Evolutionary conservation across 2,329 filamentous ascomycete species (phyloP).

Genomic region (Fusarium sp.): DNA sequence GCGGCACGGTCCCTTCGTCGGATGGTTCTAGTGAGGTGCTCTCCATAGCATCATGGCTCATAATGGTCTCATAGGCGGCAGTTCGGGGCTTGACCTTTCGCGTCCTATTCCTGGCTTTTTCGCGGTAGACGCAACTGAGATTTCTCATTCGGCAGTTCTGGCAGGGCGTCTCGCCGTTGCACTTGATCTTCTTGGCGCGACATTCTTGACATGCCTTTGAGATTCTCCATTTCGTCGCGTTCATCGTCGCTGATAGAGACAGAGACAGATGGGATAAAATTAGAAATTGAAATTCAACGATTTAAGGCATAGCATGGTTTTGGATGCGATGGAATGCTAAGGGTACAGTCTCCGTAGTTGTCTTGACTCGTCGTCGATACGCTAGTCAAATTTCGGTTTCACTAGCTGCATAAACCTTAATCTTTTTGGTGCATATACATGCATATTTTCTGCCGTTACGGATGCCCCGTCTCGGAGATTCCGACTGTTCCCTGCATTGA

Average conservation of each 20-base stretch:
- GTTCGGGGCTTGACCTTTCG: conserved; percentile 43
- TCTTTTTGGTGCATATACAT: conserved; percentile 34
- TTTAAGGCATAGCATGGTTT: conserved; percentile 30
- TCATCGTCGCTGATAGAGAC: conserved; percentile 35
- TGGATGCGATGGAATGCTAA: conserved; percentile 7
- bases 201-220: conserved; percentile 53
- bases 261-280: conserved; percentile 4
- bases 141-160: conserved; percentile 46
- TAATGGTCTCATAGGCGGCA: conserved; percentile 41
- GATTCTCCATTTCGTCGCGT: conserved; percentile 49
- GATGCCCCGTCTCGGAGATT: conserved; percentile 3
- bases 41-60: conserved; percentile 35
- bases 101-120: conserved; percentile 49
- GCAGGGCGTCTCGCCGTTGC: conserved; percentile 50
- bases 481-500: conserved; percentile 2
- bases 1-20: conserved; percentile 37
- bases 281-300: conserved; percentile 23
- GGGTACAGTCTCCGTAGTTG: conserved; percentile 3
- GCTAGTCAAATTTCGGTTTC: conserved; percentile 27
- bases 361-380: conserved; percentile 1
- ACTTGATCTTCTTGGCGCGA: conserved; percentile 50
- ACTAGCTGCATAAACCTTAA: conserved; percentile 37
- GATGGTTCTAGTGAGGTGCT: conserved; percentile 37
- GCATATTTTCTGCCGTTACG: neutral
- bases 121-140: conserved; percentile 48